These are phyloP conservation scores for Tricholoma saponaceum DNA, from an alignment of 768 basidiomycete genomes.

Conservation along the genomic window DNA sequence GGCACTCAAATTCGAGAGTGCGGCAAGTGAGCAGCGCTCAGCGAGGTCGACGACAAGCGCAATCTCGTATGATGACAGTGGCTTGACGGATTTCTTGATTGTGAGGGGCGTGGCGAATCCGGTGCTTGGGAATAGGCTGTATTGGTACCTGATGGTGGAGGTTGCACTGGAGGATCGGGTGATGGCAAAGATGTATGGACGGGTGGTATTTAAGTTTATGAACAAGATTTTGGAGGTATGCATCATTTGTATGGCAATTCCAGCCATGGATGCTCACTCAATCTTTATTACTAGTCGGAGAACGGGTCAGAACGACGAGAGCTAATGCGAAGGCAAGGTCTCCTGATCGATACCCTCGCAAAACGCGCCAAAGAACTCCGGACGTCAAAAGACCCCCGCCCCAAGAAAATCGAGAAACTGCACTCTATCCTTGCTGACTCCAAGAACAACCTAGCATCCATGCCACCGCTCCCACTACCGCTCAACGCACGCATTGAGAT, in stretches of 20 bases:
- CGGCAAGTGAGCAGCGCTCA: slow-evolving; percentile 71
- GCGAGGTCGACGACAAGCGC: slow-evolving; percentile 70
- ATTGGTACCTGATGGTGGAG: slow-evolving; percentile 99
- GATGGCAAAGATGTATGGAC: slow-evolving; percentile 90
- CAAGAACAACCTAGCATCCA: slow-evolving; percentile 77
- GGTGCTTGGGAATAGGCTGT: slow-evolving; percentile 85
- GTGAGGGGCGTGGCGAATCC: slow-evolving; percentile 76
- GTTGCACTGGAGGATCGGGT: slow-evolving; percentile 82
- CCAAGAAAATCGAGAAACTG: slow-evolving; percentile 97
- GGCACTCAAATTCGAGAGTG: slow-evolving; percentile 93
- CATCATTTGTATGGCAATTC: neutral
- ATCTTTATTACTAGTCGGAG: slow-evolving; percentile 41
- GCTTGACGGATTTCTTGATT: slow-evolving; percentile 90
- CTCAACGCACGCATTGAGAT: slow-evolving; percentile 84
- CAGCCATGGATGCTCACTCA: neutral
- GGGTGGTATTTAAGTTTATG: slow-evolving; percentile 89
- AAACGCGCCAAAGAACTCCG: slow-evolving; percentile 85
- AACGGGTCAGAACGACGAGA: slow-evolving; percentile 82
- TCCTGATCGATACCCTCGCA: slow-evolving; percentile 82
- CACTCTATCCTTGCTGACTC: slow-evolving; percentile 80
- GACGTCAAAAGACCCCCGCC: slow-evolving; percentile 86
- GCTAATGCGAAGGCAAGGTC: slow-evolving; percentile 86
- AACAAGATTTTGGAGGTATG: slow-evolving; percentile 80
- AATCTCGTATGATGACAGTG: slow-evolving; percentile 86
- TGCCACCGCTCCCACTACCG: slow-evolving; percentile 82